Percentiles rank a stretch among this genome's conserved stretches.
Evolutionary conservation across 2,329 filamentous ascomycete species (phyloP).

Genomic region (Teratosphaeria destructans): DNA sequence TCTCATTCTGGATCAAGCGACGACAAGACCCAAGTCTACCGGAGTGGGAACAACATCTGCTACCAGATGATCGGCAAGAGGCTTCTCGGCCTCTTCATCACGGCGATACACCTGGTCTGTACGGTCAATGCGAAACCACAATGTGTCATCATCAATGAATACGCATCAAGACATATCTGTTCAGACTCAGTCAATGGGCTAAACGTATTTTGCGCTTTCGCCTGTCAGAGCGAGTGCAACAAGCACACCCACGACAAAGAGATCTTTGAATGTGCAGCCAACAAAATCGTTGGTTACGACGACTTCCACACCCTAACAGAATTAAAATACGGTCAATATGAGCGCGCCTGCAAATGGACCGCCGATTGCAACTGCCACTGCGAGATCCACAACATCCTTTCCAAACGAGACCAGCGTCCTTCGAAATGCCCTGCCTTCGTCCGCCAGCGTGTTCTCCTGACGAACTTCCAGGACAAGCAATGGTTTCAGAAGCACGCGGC

Average conservation of each 20-base stretch:
- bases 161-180: not conserved
- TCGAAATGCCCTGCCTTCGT: not conserved
- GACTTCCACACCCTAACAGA: not conserved
- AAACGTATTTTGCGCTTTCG: not conserved
- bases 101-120: not conserved
- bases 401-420: not conserved
- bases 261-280: not conserved
- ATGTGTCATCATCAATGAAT: not conserved
- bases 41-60: not conserved
- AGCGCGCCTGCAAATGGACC: not conserved
- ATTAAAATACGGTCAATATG: not conserved
- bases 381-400: not conserved
- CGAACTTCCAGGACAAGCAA: not conserved
- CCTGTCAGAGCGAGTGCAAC: not conserved
- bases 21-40: not conserved
- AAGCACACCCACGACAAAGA: not conserved
- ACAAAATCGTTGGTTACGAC: not conserved
- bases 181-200: not conserved
- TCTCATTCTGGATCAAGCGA: not conserved
- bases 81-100: not conserved
- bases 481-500: not conserved
- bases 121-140: not conserved
- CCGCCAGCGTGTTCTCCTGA: not conserved
- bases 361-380: not conserved
- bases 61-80: not conserved